Conservation (phyloP, 441 rosid species). For the Bruguiera hainesii region DNA sequence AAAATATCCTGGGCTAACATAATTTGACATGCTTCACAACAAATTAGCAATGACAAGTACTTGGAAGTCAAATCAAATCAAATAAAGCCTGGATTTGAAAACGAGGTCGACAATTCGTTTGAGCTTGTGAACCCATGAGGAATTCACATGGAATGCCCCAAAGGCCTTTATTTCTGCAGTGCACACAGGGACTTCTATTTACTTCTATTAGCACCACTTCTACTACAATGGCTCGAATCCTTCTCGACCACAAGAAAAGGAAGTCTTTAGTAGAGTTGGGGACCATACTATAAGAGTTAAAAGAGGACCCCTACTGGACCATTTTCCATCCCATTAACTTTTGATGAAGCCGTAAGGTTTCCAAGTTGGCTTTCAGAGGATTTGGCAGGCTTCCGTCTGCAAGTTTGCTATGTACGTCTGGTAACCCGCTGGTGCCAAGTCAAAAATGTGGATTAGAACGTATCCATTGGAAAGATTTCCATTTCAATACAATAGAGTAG, state of each 20-base stretch:
- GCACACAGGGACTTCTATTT: background rate
- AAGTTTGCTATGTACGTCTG: background rate
- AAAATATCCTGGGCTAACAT: too few species aligned
- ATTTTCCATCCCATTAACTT: slow-evolving; percentile 2
- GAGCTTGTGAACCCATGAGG: slow-evolving; percentile 22
- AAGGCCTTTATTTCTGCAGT: background rate
- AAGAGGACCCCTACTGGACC: slow-evolving; percentile 35
- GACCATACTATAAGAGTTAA: slow-evolving; percentile 23
- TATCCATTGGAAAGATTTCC: too few species aligned
- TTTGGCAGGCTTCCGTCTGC: too few species aligned
- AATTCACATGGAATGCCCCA: slow-evolving; percentile 34
- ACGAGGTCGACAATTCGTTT: background rate
- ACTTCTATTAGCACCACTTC: too few species aligned
- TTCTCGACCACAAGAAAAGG: slow-evolving; percentile 4
- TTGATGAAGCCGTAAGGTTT: background rate
- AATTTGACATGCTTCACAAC: background rate
- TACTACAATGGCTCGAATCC: background rate
- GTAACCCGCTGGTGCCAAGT: too few species aligned
- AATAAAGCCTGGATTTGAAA: background rate
- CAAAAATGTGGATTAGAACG: background rate
- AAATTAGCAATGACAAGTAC: background rate
- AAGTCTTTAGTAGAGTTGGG: slow-evolving; percentile 7
- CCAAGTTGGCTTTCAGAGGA: background rate
- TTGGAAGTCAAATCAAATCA: background rate
- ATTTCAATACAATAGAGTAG: too few species aligned